Conservation (phyloP, 2,329 filamentous ascomycete genomes). For the Epichloe aotearoae region DNA sequence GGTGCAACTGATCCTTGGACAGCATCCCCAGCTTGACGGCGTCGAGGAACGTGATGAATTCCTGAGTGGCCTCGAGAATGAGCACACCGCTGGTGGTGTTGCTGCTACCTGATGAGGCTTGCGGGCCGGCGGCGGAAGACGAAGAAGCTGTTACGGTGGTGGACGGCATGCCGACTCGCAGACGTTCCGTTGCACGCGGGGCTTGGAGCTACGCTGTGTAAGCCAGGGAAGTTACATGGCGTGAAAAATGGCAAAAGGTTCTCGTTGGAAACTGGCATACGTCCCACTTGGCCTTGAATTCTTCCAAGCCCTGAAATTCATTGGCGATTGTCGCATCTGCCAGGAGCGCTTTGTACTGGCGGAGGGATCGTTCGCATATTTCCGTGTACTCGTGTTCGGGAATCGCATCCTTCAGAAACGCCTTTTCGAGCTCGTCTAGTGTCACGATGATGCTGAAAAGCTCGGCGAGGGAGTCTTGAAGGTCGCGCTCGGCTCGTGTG, state of each 20-base stretch:
- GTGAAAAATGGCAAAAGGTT: not conserved
- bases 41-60: conserved; percentile 97
- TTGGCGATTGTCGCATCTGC: conserved; percentile 82
- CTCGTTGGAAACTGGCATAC: conserved; percentile 34
- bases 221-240: not conserved
- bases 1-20: conserved; percentile 94
- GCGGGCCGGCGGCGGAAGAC: conserved; percentile 30
- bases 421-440: conserved; percentile 88
- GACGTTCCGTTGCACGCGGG: conserved; percentile 80
- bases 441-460: conserved; percentile 97
- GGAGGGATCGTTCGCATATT: conserved; percentile 82
- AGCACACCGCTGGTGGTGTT: conserved; percentile 47
- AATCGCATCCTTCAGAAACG: conserved; percentile 90
- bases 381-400: conserved; percentile 89
- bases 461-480: conserved; percentile 92
- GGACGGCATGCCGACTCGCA: conserved; percentile 84
- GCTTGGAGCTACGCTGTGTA: conserved; percentile 60
- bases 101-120: conserved; percentile 26
- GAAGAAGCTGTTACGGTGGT: conserved; percentile 54
- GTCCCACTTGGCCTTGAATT: conserved; percentile 86
- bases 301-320: conserved; percentile 77
- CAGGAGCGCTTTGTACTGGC: conserved; percentile 93
- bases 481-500: conserved; percentile 75
- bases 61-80: conserved; percentile 85
- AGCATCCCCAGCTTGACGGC: conserved; percentile 84